Conservation (phyloP, 768 basidiomycete species). For the Termitomyces sp. region DNA sequence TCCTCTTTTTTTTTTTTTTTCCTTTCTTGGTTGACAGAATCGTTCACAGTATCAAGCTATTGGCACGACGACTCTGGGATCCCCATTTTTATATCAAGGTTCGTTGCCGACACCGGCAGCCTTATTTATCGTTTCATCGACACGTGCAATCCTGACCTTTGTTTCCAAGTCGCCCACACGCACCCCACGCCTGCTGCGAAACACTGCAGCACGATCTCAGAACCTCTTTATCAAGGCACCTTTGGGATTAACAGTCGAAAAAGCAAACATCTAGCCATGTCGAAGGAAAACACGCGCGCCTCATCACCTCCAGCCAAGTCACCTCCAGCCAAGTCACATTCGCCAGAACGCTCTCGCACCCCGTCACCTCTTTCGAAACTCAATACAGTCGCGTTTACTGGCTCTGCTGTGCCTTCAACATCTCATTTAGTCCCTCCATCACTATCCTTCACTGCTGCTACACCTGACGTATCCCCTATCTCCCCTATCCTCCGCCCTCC, state of each 20-base stretch:
- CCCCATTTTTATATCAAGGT: conserved; percentile 39
- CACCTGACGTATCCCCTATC: conserved; percentile 36
- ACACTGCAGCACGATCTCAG: conserved; percentile 15
- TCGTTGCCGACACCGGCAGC: conserved; percentile 8
- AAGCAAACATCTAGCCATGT: conserved; percentile 15
- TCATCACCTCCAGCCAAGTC: conserved; percentile 15
- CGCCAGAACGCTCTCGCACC: conserved; percentile 16
- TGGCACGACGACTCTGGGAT: conserved; percentile 26
- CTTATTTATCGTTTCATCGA: neutral
- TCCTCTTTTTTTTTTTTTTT: conserved; percentile 23
- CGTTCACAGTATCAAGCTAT: conserved; percentile 22
- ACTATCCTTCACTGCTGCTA: conserved; percentile 36
- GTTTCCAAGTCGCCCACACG: conserved; percentile 26
- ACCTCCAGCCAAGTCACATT: conserved; percentile 18
- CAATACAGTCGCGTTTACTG: conserved; percentile 19
- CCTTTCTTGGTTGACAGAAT: conserved; percentile 14
- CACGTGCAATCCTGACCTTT: conserved; percentile 14
- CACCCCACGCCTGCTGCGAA: conserved; percentile 30
- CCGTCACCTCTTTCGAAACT: conserved; percentile 24
- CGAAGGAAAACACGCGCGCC: conserved; percentile 5
- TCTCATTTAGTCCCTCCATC: conserved; percentile 33
- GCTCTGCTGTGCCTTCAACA: conserved; percentile 22
- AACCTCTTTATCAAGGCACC: conserved; percentile 10
- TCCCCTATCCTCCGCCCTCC: conserved; percentile 22
- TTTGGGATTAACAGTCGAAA: conserved; percentile 13